phyloP scores from a whole-genome alignment of 1,284 basidiomycete species.

The Ustilago cynodontis region DNA sequence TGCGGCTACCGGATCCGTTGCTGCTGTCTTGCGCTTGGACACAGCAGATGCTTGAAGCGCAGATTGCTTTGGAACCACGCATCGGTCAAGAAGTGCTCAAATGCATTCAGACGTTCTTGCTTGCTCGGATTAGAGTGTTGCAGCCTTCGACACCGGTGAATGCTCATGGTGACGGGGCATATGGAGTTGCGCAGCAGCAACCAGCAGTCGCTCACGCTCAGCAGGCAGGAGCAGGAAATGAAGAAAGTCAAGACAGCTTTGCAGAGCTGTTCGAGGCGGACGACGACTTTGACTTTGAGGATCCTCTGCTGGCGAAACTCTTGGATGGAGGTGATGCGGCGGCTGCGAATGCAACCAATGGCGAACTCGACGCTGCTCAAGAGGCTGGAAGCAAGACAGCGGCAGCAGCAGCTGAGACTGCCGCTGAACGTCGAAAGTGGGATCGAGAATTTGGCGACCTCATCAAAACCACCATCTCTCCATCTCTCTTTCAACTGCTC shows the following conservation, averaged over 20 bases:
- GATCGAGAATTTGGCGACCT: conserved; percentile 71
- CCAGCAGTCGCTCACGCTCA: conserved; percentile 1
- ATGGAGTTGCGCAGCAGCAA: not conserved
- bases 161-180: too few relatives aligned
- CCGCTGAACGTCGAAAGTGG: conserved; percentile 37
- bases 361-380: conserved; percentile 70
- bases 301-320: conserved; percentile 75
- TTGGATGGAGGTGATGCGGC: conserved; percentile 71
- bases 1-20: conserved; percentile 78
- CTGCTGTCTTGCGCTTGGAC: conserved; percentile 77
- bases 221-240: conserved; percentile 10
- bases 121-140: conserved; percentile 74
- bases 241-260: conserved; percentile 79
- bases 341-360: conserved; percentile 40
- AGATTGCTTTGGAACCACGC: conserved; percentile 73
- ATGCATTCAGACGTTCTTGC: conserved; percentile 78
- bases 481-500: conserved; percentile 77
- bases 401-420: conserved; percentile 67
- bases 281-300: conserved; percentile 75
- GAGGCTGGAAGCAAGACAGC: not conserved
- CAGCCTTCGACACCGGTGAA: conserved; percentile 70
- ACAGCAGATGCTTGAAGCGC: conserved; percentile 75
- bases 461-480: conserved; percentile 75
- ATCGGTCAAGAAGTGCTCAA: conserved; percentile 76
- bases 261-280: conserved; percentile 74